Evolutionary conservation across 2,329 filamentous ascomycete species (phyloP).

Genomic region (Ophiostoma sp.): DNA sequence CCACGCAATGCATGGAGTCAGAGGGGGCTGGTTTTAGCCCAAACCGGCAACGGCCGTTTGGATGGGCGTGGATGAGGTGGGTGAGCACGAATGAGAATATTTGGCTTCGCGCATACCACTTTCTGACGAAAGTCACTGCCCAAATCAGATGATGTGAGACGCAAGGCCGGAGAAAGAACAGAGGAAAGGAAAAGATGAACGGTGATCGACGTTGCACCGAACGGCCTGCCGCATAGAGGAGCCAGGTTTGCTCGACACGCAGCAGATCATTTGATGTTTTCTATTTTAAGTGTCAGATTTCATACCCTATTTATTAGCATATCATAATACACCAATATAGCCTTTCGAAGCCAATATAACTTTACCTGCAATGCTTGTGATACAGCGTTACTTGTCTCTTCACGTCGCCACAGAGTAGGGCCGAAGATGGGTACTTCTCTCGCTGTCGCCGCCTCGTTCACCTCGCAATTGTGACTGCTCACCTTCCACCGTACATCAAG

Average conservation of each 20-base stretch:
- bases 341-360: neutral
- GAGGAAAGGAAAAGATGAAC: neutral
- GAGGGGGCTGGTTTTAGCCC: slow-evolving; percentile 2
- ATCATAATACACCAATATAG: neutral
- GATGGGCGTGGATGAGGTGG: neutral
- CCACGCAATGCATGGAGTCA: slow-evolving; percentile 1
- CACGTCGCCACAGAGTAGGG: neutral
- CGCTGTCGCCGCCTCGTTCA: neutral
- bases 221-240: neutral
- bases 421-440: neutral
- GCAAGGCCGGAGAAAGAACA: neutral
- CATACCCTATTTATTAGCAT: slow-evolving; percentile 3
- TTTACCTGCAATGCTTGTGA: neutral
- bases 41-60: neutral
- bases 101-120: neutral
- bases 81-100: neutral
- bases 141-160: neutral
- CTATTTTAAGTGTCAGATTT: neutral
- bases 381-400: neutral
- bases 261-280: no score
- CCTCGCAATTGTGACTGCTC: slow-evolving; percentile 3
- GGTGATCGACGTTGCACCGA: neutral
- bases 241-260: no score
- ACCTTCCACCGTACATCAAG: neutral
- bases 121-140: neutral